These are phyloP conservation scores for Phlebopus sp. DNA, from an alignment of 1,284 basidiomycete genomes.

Conservation along the genomic window DNA sequence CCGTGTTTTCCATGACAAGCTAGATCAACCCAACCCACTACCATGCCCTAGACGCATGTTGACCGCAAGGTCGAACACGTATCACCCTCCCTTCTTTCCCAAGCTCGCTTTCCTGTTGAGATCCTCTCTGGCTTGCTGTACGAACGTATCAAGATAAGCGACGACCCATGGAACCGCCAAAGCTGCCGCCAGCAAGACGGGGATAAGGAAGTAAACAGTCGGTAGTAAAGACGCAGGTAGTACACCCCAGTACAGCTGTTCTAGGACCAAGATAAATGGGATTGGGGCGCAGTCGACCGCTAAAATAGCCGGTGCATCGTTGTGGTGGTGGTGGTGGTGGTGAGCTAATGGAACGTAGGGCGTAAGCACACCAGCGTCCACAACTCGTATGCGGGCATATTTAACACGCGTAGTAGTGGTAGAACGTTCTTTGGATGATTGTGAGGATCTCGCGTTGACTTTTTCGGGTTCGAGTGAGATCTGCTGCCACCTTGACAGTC, in stretches of 20 bases:
- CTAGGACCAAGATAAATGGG: slow-evolving; percentile 51
- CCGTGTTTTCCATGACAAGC: background rate
- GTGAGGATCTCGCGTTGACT: slow-evolving; percentile 15
- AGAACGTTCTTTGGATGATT: slow-evolving; percentile 8
- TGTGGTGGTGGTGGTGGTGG: background rate
- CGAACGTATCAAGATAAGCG: slow-evolving; percentile 33
- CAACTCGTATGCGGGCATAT: slow-evolving; percentile 54
- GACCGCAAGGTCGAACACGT: slow-evolving; percentile 15
- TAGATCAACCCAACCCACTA: slow-evolving; percentile 15
- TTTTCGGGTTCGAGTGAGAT: slow-evolving; percentile 2
- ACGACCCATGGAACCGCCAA: slow-evolving; percentile 31
- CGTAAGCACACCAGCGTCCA: slow-evolving; percentile 49
- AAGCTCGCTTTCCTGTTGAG: slow-evolving; percentile 1
- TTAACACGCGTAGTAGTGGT: slow-evolving; percentile 38
- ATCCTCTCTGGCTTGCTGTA: slow-evolving; percentile 35
- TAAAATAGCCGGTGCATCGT: background rate
- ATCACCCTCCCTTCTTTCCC: slow-evolving; percentile 22
- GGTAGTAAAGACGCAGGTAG: slow-evolving; percentile 56
- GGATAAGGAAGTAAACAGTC: slow-evolving; percentile 36
- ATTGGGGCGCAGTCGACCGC: slow-evolving; percentile 27
- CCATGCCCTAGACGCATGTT: slow-evolving; percentile 27
- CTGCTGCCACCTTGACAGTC: slow-evolving; percentile 9
- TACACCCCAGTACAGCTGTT: slow-evolving; percentile 57
- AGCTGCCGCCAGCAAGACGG: slow-evolving; percentile 30
- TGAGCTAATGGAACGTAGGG: slow-evolving; percentile 27